Evolutionary conservation across 2,329 filamentous ascomycete genomes (phyloP), one percentile per base, ranked within the genome.

Genomic region (Zymoseptoria ardabiliae): DNA sequence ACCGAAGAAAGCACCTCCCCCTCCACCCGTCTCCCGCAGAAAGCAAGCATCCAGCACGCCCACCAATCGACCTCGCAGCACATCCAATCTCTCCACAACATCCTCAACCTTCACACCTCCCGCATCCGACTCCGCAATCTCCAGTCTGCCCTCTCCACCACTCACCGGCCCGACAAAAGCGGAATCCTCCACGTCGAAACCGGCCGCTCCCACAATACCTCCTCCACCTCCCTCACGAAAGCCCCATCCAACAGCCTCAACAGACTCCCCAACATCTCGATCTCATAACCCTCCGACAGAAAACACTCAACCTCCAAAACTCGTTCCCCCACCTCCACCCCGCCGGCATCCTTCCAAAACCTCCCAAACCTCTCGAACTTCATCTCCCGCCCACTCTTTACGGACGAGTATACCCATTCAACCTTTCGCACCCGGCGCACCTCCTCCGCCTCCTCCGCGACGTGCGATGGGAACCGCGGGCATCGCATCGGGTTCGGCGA

Each of bases 21-120:
- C 70, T 9, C 79, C 79, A 21, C 80, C 81, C 20, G 63, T 79
- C 22, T 73, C 78, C 17, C 35, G 35, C 59, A 70, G 80, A 57
- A 75, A 79, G 54, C 78, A 78, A 57, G 55, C 58, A 2, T 56
- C 53, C n/a, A 45, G 55, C 8, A 58, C 59, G 17, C 60, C 58
- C 21, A 45, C 35, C n/a, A 56, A 59, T 9, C 55, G 69, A 28
- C 57, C 66, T 13, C 60, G 69, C 53, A 71, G 68, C 55, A 58
- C 57, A 11, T 70, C 69, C 10, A 69, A 68, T 51, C 54, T 69
- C 3, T 67, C 66, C 7, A 63, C 64, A 13, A 45, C 35, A 45
- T 45, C 35, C 13, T 45, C 35, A 6, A 45, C 17, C 1, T 45
- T 45, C 35, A 45, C 35, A 45, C 35, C 35, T 7, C 13, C 35